Evolutionary conservation across 371 early-diverging fungal genomes (phyloP), one percentile per base, ranked within the genome.

Genomic region (Rhizomucor miehei): DNA sequence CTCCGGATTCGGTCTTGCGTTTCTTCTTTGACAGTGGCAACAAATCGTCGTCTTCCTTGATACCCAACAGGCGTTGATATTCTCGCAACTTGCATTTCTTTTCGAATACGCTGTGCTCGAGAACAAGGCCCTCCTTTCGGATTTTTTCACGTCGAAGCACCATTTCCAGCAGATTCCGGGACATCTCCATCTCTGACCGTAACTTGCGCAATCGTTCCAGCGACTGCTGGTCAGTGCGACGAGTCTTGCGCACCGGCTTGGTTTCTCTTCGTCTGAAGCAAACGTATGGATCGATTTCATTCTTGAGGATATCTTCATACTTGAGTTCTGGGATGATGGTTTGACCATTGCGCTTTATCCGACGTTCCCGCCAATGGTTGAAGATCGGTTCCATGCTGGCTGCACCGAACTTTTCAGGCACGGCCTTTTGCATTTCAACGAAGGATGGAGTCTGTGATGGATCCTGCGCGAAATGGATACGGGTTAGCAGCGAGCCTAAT

Each of bases 191-290:
- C 52, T 96, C 92, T 47, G 75, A 68, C 14, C 90, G 91, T 51
- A 98, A 71, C 52, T 85, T 79, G 14, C 85, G 80, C 21, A 97
- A 79, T 48, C 90, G 88, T 52, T 95, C 90, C 17, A 94, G 59
- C 2, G 91, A 88, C 48, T 86, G 87, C 39, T 85, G 82, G 64
- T 98, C 97, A 6, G 88, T 86, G 11, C 93, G 86, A 44, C 96
- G 75, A 20, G 94, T 90, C 63, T 94, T 95, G 36, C 97, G 90
- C 11, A 87, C 60, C 6, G 86, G 82, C 65, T 91, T 91, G 43
- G 93, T 83, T 67, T 97, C 98, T 45, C 98, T 79, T 40, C 90
- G 85, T 50, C 98, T 90, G 80, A 98, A 98, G 62, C 98, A 98
- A 3, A 96, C 86, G 63, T 94, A 98, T 2, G 98, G 95, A 66